Conservation (phyloP, 2,329 filamentous ascomycete species). For the Colletotrichum tanaceti region DNA sequence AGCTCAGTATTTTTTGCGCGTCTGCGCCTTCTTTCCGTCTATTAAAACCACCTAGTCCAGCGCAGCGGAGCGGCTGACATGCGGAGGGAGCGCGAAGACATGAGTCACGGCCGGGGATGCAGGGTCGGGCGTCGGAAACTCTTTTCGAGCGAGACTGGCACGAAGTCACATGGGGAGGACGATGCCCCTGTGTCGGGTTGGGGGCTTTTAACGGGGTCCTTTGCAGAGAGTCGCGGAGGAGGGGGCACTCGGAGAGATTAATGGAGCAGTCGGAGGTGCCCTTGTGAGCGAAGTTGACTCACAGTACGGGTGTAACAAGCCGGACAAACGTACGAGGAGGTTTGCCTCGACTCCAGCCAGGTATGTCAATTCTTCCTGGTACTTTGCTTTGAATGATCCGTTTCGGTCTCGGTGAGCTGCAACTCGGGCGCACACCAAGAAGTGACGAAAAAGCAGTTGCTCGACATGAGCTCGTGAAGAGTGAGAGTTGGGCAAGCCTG, state of each 20-base stretch:
- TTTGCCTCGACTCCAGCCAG: too few relatives aligned
- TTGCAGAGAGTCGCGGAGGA: background rate
- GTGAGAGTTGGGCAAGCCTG: background rate
- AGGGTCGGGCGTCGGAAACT: slow-evolving; percentile 7
- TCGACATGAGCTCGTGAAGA: background rate
- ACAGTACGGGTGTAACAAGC: background rate
- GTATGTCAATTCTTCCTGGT: too few relatives aligned
- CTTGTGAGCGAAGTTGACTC: background rate
- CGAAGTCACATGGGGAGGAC: slow-evolving; percentile 46
- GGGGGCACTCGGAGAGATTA: background rate
- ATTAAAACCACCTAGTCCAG: background rate
- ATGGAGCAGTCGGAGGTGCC: background rate
- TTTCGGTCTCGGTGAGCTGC: background rate
- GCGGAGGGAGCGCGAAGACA: slow-evolving; percentile 28
- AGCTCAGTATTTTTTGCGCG: background rate
- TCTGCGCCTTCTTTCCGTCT: background rate
- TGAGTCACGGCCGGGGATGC: slow-evolving; percentile 44
- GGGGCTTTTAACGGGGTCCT: too few relatives aligned
- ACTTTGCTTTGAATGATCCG: too few relatives aligned
- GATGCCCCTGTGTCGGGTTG: background rate
- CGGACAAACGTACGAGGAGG: too few relatives aligned
- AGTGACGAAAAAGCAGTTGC: background rate
- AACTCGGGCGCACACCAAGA: background rate
- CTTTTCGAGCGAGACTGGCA: slow-evolving; percentile 44
- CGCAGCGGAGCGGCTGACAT: slow-evolving; percentile 1